Percentiles rank a stretch among this genome's conserved stretches.
These are phyloP conservation scores for Eleusine indica DNA, from an alignment of 176 grass and related monocot species.

Conservation along the genomic window DNA sequence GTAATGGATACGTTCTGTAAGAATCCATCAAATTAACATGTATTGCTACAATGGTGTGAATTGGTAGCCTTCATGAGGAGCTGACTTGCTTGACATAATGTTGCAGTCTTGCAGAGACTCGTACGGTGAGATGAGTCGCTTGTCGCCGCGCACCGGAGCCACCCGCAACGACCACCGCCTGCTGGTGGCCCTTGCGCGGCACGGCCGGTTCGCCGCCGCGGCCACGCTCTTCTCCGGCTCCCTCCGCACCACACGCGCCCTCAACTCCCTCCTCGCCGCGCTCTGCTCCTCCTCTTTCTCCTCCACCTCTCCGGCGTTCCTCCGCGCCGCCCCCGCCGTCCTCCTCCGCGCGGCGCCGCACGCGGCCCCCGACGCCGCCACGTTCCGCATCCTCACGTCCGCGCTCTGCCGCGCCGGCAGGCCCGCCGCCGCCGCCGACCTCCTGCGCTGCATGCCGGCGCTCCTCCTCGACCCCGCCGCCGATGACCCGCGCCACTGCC, in stretches of 20 bases:
- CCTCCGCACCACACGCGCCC: constrained; percentile 20
- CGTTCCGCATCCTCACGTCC: constrained; percentile 38
- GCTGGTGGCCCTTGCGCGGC: constrained; percentile 5
- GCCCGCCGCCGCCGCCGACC: constrained; percentile 14
- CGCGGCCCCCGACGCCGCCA: constrained; percentile 19
- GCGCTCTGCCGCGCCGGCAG: constrained; percentile 27
- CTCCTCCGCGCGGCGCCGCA: constrained; percentile 34
- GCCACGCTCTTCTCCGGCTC: constrained; percentile 3
- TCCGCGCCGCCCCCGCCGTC: constrained; percentile 7
- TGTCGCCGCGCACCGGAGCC: no score
- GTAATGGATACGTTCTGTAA: no score
- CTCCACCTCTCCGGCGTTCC: background rate
- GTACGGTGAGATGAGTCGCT: no score
- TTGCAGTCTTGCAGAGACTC: no score
- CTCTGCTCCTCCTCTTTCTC: constrained; percentile 12
- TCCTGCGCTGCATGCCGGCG: constrained; percentile 38
- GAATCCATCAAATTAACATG: no score
- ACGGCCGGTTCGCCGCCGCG: constrained; percentile 34
- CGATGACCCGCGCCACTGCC: background rate
- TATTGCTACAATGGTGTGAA: no score
- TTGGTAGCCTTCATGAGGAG: no score
- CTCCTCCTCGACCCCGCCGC: constrained; percentile 37
- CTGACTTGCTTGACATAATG: no score
- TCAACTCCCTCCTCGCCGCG: constrained; percentile 30
- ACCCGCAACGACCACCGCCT: background rate